phyloP scores from a whole-genome alignment of 768 basidiomycete genomes.

The Stropharia rugosoannulata region DNA sequence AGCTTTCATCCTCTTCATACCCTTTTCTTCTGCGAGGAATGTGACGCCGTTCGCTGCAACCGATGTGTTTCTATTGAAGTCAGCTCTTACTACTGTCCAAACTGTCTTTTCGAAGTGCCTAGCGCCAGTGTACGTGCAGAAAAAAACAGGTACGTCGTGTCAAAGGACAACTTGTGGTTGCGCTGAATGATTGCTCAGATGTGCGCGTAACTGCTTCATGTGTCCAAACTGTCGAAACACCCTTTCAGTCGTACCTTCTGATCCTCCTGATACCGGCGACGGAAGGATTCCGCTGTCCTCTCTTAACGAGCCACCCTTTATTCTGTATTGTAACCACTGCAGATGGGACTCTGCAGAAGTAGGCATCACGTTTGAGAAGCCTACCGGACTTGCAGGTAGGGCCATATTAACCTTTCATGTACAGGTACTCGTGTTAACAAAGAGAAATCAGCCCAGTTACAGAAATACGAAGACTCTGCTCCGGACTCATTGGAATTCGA shows the following conservation, averaged over 20 bases:
- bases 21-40: constrained; percentile 98
- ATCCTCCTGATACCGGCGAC: constrained; percentile 67
- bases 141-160: constrained; percentile 76
- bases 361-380: constrained; percentile 93
- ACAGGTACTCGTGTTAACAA: neutral
- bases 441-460: constrained; percentile 70
- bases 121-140: constrained; percentile 98
- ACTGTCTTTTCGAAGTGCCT: constrained; percentile 97
- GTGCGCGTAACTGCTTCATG: constrained; percentile 96
- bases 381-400: constrained; percentile 91
- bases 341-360: constrained; percentile 94
- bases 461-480: constrained; percentile 85
- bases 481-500: constrained; percentile 90
- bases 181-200: constrained; percentile 50
- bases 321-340: constrained; percentile 89
- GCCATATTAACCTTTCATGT: neutral
- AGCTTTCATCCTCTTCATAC: constrained; percentile 82
- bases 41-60: constrained; percentile 92
- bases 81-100: constrained; percentile 96
- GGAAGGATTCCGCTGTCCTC: constrained; percentile 52
- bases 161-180: neutral
- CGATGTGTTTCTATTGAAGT: constrained; percentile 92
- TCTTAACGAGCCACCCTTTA: constrained; percentile 85
- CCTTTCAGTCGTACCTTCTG: constrained; percentile 87
- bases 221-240: constrained; percentile 94